Conservation (phyloP, 441 rosid species). For the Corymbia calophylla region DNA sequence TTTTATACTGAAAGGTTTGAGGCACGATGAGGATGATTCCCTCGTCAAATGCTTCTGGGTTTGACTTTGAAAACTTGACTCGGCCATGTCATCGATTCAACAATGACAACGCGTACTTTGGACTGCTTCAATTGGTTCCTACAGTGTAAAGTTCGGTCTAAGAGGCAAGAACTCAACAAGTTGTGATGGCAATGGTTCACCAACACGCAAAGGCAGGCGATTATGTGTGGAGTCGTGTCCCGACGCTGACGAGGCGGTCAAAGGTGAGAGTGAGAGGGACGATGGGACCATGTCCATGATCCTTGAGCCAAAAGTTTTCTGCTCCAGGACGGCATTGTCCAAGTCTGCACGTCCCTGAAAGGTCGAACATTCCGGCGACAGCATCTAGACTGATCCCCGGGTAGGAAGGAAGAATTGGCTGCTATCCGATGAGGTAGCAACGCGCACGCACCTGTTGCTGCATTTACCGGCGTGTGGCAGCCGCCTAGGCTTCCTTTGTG, state of each 20-base stretch:
- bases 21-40: not conserved
- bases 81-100: not conserved
- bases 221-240: not conserved
- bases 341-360: not conserved
- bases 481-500: no score
- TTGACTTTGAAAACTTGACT: not conserved
- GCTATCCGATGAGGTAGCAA: not conserved
- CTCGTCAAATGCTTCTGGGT: not conserved
- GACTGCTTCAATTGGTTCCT: not conserved
- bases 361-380: not conserved
- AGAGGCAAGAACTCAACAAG: not conserved
- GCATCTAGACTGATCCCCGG: not conserved
- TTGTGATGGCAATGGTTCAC: not conserved
- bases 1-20: not conserved
- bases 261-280: not conserved
- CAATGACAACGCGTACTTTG: not conserved
- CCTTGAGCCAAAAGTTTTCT: not conserved
- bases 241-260: not conserved
- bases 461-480: no score
- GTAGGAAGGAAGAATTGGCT: not conserved
- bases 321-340: not conserved
- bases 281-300: not conserved
- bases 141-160: not conserved
- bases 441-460: no score
- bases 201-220: not conserved